Conservation (phyloP, 306 rosid genomes). For the Cucurbita moschata region DNA sequence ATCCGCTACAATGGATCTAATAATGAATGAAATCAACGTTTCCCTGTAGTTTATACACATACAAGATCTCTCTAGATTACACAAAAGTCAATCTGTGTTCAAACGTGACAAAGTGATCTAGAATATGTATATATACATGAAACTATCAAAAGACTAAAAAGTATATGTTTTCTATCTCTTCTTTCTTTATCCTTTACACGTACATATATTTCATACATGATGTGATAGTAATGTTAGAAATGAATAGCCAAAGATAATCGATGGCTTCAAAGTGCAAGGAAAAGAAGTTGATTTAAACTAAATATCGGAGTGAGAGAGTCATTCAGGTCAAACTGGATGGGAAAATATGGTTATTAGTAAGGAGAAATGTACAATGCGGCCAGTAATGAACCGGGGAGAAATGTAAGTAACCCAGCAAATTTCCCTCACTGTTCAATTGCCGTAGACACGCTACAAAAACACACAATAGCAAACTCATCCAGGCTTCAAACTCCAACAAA, state of each 20-base stretch:
- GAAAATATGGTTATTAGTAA: not conserved
- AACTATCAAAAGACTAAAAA: not conserved
- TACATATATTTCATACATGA: not conserved
- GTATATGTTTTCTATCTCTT: no score
- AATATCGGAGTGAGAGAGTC: not conserved
- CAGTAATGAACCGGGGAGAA: not conserved
- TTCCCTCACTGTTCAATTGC: not conserved
- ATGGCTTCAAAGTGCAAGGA: not conserved
- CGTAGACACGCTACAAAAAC: not conserved
- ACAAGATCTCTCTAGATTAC: not conserved
- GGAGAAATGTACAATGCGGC: constrained; percentile 1
- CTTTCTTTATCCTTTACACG: no score
- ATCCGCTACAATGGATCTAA: not conserved
- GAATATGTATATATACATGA: not conserved
- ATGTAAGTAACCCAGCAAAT: not conserved
- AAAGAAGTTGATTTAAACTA: not conserved
- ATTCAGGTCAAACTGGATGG: not conserved
- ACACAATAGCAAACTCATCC: not conserved
- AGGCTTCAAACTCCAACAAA: not conserved
- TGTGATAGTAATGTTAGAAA: not conserved
- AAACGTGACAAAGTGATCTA: not conserved
- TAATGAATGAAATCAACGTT: not conserved
- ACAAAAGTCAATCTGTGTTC: not conserved
- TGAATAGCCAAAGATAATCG: not conserved
- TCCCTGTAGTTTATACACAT: not conserved